Conservation (phyloP, 306 rosid species). For the Delonix regia region DNA sequence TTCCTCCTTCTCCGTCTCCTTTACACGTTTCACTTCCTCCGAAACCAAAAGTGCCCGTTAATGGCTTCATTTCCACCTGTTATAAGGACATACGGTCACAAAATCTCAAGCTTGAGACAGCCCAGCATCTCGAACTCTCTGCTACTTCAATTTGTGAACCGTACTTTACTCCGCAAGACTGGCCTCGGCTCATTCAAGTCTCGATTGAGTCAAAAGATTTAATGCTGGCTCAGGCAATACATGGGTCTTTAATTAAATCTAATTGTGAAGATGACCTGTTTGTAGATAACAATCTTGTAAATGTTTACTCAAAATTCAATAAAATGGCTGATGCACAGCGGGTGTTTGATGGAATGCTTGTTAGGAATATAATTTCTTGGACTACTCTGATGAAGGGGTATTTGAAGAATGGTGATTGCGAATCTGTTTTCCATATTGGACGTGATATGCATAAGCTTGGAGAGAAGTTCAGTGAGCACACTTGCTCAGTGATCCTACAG, state of each 20-base stretch:
- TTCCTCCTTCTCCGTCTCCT: constrained; percentile 10
- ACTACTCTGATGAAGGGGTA: constrained; percentile 63
- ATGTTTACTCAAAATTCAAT: constrained; percentile 45
- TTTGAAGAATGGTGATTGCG: constrained; percentile 39
- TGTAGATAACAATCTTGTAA: constrained; percentile 51
- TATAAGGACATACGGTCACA: background rate
- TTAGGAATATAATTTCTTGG: constrained; percentile 54
- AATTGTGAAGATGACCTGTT: constrained; percentile 41
- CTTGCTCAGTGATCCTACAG: constrained; percentile 56
- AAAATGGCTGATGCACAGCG: constrained; percentile 46
- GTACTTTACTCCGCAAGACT: constrained; percentile 29
- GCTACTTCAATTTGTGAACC: constrained; percentile 19
- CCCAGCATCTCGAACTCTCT: constrained; percentile 8
- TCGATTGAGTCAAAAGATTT: constrained; percentile 47
- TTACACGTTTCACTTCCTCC: constrained; percentile 15
- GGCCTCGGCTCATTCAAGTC: constrained; percentile 53
- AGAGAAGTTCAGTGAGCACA: constrained; percentile 57
- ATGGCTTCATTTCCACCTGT: constrained; percentile 12
- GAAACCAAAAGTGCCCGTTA: constrained; percentile 24
- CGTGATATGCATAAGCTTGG: constrained; percentile 42
- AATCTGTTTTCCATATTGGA: constrained; percentile 41
- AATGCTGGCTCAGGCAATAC: constrained; percentile 50
- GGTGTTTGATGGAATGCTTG: constrained; percentile 57
- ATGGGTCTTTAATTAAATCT: constrained; percentile 51
- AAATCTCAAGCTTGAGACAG: constrained; percentile 27